phyloP scores from a whole-genome alignment of 352 stramenopile species.

The Thraustotheca clavata region DNA sequence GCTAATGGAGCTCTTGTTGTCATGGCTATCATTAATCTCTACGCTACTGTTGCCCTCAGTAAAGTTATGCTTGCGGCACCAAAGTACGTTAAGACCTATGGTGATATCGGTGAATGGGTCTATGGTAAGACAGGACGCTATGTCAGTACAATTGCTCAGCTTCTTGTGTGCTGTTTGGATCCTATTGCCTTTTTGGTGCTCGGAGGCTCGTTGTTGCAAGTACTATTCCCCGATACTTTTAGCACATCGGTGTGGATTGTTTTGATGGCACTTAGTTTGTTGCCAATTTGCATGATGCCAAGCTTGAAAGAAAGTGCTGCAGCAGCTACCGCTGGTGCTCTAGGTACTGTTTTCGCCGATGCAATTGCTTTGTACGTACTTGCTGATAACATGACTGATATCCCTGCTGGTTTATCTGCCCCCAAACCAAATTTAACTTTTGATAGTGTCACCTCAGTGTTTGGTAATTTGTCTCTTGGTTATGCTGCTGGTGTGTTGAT shows the following conservation, averaged over 20 bases:
- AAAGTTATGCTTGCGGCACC: constrained; percentile 23
- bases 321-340: constrained; percentile 12
- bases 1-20: constrained; percentile 18
- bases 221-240: constrained; percentile 23
- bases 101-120: constrained; percentile 23
- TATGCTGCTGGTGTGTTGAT: constrained; percentile 24
- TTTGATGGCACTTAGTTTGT: constrained; percentile 19
- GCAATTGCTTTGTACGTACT: constrained; percentile 21
- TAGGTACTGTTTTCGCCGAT: constrained; percentile 22
- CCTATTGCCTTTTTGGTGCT: constrained; percentile 24
- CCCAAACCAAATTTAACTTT: constrained; percentile 14
- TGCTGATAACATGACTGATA: constrained; percentile 16
- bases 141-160: constrained; percentile 17
- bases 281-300: constrained; percentile 24
- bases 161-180: constrained; percentile 22
- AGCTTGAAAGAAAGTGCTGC: constrained; percentile 23
- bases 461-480: constrained; percentile 24
- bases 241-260: constrained; percentile 23
- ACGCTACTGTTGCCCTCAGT: constrained; percentile 17
- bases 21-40: constrained; percentile 25
- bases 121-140: constrained; percentile 22
- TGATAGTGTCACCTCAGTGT: constrained; percentile 16
- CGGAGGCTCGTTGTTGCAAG: constrained; percentile 12
- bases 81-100: constrained; percentile 24
- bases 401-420: not conserved